Evolutionary conservation across 139 green algal genomes (phyloP), one percentile per base, ranked within the genome.

Genomic region (Edaphochlamys debaryana): DNA sequence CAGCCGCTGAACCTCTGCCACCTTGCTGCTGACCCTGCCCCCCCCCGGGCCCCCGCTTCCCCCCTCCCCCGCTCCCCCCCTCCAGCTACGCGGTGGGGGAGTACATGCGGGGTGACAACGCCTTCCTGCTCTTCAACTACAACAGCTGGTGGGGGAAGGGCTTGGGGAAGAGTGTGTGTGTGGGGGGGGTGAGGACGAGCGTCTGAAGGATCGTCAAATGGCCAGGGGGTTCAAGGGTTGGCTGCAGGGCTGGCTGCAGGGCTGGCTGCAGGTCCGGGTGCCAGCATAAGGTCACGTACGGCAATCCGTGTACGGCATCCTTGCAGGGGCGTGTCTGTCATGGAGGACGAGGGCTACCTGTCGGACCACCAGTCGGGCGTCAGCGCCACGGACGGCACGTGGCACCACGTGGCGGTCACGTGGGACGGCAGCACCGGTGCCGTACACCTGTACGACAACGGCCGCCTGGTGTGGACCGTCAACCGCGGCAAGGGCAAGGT

Each of bases 101-200:
- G 27, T 96, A 97, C 80, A 80, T 89, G 52, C 60, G 93, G 34
- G 69, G 68, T 38, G 95, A 98, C 90, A 98, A 98, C 86, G 82
- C 91, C 13, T 95, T 98, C 85, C 87, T 97, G 41, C 78, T 98
- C 29, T 95, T 96, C 91, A 94, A 96, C 87, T 97, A 98, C 90
- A 94, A 96, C 80, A 88, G 92, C 85, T 96, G 92, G 94, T 92
- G 79, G 71, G 89, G 40, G 19, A 85, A 93, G 91, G 90, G 90
- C 23, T 79, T 98, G 19, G 45, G 45, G 45, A 13, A 9, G 45
- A 54, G 45, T 9, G 45, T 54, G 45, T 54, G 45, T 54, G 45
- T 9, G 45, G 45, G 11, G 45, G 45, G 13, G n/a, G n/a, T n/a
- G n/a, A n/a, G n/a, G n/a, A n/a, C n/a, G n/a, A n/a, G n/a, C n/a